A percentile compares a stretch with the other conserved stretches of the same genome.
Conservation (phyloP, 2,329 filamentous ascomycete genomes). For the Alternaria brassicae region DNA sequence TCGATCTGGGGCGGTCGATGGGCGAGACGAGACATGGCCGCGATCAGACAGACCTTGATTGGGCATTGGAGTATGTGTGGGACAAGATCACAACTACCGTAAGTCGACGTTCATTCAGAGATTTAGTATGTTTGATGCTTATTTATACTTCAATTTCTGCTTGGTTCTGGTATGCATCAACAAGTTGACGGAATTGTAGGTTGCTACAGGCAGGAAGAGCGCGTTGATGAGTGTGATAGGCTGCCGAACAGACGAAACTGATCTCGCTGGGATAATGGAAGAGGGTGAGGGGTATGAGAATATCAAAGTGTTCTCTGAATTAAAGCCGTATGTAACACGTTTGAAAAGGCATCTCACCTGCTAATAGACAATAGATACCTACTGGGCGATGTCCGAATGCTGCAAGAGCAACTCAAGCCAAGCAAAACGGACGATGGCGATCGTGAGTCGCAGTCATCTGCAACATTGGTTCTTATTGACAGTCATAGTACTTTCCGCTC, state of each 20-base stretch:
- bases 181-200: conserved; percentile 46
- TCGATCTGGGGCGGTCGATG: conserved; percentile 91
- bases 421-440: conserved; percentile 77
- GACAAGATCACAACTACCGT: conserved; percentile 84
- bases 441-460: conserved; percentile 54
- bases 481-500: conserved; percentile 72
- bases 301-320: conserved; percentile 73
- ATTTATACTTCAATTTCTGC: neutral
- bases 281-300: conserved; percentile 77
- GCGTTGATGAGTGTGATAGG: conserved; percentile 80
- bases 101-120: conserved; percentile 47
- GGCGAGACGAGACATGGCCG: conserved; percentile 73
- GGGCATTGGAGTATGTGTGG: conserved; percentile 91
- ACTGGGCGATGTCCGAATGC: conserved; percentile 71
- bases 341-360: neutral
- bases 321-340: conserved; percentile 63
- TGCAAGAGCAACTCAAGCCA: conserved; percentile 70
- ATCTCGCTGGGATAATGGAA: conserved; percentile 58
- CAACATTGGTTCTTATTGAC: conserved; percentile 27
- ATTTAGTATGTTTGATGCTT: conserved; percentile 24
- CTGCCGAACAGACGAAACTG: conserved; percentile 72
- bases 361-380: conserved; percentile 54
- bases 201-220: conserved; percentile 74
- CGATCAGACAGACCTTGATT: conserved; percentile 81
- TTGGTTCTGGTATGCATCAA: neutral